A percentile compares a stretch with the other conserved stretches of the same genome.
Evolutionary conservation across 768 basidiomycete genomes (phyloP).

Genomic region (Lactarius tabidus): DNA sequence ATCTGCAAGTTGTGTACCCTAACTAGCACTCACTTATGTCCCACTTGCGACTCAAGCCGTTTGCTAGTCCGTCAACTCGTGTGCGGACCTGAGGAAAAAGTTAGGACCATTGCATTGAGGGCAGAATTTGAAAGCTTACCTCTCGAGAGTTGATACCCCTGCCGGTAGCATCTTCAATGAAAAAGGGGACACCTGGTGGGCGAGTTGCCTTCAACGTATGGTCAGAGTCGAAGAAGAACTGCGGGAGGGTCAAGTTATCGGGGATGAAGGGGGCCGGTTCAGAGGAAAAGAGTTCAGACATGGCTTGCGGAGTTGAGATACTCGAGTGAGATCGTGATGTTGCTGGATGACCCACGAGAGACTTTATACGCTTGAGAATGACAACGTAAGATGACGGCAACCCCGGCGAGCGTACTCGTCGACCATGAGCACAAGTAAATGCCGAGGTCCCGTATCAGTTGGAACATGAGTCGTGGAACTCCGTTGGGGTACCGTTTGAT

Average conservation of each 20-base stretch:
- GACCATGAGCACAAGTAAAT: not conserved
- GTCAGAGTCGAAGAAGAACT: conserved; percentile 54
- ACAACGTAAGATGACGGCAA: conserved; percentile 9
- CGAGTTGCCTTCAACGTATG: conserved; percentile 45
- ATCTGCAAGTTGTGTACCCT: not conserved
- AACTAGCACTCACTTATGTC: conserved; percentile 13
- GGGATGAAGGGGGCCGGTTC: conserved; percentile 44
- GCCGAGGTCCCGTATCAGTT: not conserved
- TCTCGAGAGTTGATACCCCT: conserved; percentile 42
- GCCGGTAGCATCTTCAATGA: conserved; percentile 56
- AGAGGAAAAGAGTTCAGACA: conserved; percentile 29
- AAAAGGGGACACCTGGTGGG: conserved; percentile 45
- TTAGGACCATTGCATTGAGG: not conserved
- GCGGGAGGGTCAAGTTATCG: conserved; percentile 59
- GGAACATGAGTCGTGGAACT: not conserved
- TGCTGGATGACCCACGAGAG: not conserved
- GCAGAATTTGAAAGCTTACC: conserved; percentile 33
- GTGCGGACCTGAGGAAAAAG: conserved; percentile 6
- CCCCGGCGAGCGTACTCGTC: not conserved
- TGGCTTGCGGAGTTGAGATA: conserved; percentile 7
- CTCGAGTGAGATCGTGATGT: conserved; percentile 7
- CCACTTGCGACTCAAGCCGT: conserved; percentile 21
- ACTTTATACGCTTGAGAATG: conserved; percentile 6
- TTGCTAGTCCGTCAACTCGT: conserved; percentile 15
- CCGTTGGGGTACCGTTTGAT: conserved; percentile 2